Evolutionary conservation across 1,284 basidiomycete species (phyloP), one percentile per base, ranked within the genome.

Genomic region (Erythrobasidium hasegawianum): DNA sequence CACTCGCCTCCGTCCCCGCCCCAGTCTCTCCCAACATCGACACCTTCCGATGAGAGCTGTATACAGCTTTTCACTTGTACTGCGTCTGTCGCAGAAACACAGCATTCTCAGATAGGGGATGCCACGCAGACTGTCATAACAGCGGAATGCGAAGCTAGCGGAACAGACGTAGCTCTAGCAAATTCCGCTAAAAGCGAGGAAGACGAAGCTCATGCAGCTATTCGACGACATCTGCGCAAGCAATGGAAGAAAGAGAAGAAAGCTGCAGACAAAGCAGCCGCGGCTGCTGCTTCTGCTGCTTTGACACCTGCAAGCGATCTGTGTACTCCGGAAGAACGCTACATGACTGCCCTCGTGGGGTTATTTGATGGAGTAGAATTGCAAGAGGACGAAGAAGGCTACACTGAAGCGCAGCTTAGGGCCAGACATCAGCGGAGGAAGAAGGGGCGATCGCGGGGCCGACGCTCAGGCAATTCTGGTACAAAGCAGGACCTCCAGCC

Each of bases 241-340:
- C 52, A 64, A 57, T 64, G 61, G 61, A 64, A 64, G 61, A 56
- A 49, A 20, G 54, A 64, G 41, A 33, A 45, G 10, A 26, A 33
- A 20, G n/a, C 22, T 16, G 45, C 45, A 22, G 22, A 64, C n/a
- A 9, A 43, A 9, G 61, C 49, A 20, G 26, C 41, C 16, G 8
- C 54, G n/a, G 22, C 40, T 7, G 24, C 26, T 2, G 14, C 52
- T 16, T 20, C 41, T 20, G 9, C 22, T 22, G 47, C 47, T 8
- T 49, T 26, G n/a, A n/a, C 7, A 11, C 27, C 59, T 10, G 1
- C 18, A 13, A n/a, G 33, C 3, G 39, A n/a, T 33, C 7, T 13
- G 3, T 9, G 7, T 2, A 41, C 14, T 18, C 39, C 33, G 10
- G 26, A 55, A 8, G 59, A 62, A n/a, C 16, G 27, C 22, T 64